Evolutionary conservation across 345 rosid species (phyloP).

Genomic region (Salix dunnii): DNA sequence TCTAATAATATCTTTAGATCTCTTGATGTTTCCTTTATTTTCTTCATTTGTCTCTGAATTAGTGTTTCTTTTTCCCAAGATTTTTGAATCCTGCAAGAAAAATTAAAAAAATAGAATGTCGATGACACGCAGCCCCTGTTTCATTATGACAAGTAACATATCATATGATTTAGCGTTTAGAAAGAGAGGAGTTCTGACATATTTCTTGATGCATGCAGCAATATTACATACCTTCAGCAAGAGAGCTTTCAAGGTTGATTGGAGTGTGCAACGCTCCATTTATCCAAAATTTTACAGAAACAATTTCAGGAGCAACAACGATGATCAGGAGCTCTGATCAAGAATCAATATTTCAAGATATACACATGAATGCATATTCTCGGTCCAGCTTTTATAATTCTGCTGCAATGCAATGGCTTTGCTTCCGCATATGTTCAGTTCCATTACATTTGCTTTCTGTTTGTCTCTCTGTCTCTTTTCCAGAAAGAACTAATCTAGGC

Average conservation of each 20-base stretch:
- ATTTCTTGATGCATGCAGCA: conserved; percentile 33
- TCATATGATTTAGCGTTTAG: not conserved
- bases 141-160: not conserved
- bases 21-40: not conserved
- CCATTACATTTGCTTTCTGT: conserved; percentile 43
- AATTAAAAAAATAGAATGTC: no score
- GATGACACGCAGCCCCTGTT: not conserved
- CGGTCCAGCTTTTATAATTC: conserved; percentile 45
- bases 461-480: conserved; percentile 51
- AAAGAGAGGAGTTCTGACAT: not conserved
- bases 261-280: conserved; percentile 71
- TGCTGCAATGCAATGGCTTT: conserved; percentile 69
- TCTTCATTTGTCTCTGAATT: not conserved
- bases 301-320: conserved; percentile 62
- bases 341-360: conserved; percentile 50
- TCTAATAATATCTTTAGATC: not conserved
- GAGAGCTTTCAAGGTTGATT: conserved; percentile 62
- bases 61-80: no score
- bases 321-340: conserved; percentile 72
- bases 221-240: conserved; percentile 59
- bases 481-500: conserved; percentile 64
- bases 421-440: conserved; percentile 52
- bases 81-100: no score
- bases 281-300: conserved; percentile 74
- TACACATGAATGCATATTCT: conserved; percentile 52